phyloP scores from a whole-genome alignment of 768 basidiomycete species.

The Dentipellis fragilis region DNA sequence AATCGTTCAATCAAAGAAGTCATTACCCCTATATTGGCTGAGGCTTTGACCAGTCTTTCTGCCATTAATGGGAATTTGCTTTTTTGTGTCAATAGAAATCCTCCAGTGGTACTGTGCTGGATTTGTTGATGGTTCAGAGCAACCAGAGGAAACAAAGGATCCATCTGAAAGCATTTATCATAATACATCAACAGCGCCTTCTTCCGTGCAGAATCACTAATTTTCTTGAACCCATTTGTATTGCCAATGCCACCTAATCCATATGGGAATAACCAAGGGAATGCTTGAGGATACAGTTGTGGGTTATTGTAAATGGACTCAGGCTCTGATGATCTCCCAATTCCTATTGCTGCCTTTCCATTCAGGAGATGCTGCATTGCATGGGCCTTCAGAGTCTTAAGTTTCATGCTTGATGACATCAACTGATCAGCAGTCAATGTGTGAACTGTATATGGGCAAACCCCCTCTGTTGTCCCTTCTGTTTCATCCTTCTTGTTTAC shows the following conservation, averaged over 20 bases:
- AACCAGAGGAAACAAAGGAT: constrained; percentile 10
- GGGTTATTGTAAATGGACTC: constrained; percentile 11
- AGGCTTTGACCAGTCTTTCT: too few species aligned
- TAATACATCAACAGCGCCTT: constrained; percentile 10
- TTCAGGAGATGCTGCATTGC: constrained; percentile 4
- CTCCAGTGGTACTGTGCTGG: too few species aligned
- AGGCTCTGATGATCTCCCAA: not conserved
- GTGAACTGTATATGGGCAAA: constrained; percentile 5
- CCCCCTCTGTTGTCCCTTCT: not conserved
- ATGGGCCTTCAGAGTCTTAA: not conserved
- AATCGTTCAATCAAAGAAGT: too few species aligned
- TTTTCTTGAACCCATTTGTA: not conserved
- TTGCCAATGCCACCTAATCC: constrained; percentile 8
- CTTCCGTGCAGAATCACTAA: constrained; percentile 2
- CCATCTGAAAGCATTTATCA: constrained; percentile 14
- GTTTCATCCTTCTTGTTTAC: not conserved
- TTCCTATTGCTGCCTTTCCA: not conserved
- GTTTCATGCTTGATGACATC: not conserved
- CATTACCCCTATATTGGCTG: too few species aligned
- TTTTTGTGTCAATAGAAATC: too few species aligned
- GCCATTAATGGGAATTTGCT: too few species aligned
- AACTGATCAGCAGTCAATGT: constrained; percentile 1
- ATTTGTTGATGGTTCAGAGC: constrained; percentile 15
- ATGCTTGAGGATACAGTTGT: constrained; percentile 7
- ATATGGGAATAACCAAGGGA: constrained; percentile 14